Percentiles rank a stretch among this genome's conserved stretches.
These are phyloP conservation scores for Acer yangbiense DNA, from an alignment of 345 rosid genomes.

Conservation along the genomic window DNA sequence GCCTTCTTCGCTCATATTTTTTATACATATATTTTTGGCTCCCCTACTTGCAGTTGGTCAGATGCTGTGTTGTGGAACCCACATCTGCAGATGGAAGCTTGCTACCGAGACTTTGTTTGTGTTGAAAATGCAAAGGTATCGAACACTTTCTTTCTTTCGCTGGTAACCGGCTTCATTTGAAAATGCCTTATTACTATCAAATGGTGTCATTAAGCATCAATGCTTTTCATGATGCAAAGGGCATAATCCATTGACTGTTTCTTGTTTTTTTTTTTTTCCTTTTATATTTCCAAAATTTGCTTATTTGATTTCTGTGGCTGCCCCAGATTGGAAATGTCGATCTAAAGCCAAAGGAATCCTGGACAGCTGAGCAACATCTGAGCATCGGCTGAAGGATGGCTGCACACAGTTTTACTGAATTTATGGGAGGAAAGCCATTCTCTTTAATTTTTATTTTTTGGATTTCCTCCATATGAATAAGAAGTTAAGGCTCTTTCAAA, in stretches of 20 bases:
- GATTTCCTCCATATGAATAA: conserved; percentile 12
- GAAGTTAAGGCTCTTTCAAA: conserved; percentile 12
- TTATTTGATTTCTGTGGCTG: conserved; percentile 22
- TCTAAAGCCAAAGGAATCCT: conserved; percentile 76
- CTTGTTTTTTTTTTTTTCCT: background rate
- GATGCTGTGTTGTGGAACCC: conserved; percentile 97
- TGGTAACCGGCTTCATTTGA: conserved; percentile 2
- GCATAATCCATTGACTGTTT: background rate
- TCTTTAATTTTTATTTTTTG: background rate
- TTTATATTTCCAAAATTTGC: background rate
- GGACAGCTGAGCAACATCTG: conserved; percentile 84
- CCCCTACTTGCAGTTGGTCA: conserved; percentile 66
- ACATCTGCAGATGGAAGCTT: conserved; percentile 90
- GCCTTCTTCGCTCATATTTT: background rate
- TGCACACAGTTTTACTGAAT: conserved; percentile 8
- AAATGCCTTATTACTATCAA: conserved; percentile 2
- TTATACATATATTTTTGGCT: conserved; percentile 10
- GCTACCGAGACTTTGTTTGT: conserved; percentile 85
- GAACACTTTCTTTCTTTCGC: conserved; percentile 3
- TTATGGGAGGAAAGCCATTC: conserved; percentile 4
- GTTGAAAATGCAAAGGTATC: conserved; percentile 92
- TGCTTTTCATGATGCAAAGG: background rate
- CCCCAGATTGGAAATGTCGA: conserved; percentile 73
- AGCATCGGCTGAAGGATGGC: conserved; percentile 43
- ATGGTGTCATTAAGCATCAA: conserved; percentile 2